Evolutionary conservation across 768 basidiomycete species (phyloP), one percentile per base, ranked within the genome.

Genomic region (Mycena sanguinolenta): DNA sequence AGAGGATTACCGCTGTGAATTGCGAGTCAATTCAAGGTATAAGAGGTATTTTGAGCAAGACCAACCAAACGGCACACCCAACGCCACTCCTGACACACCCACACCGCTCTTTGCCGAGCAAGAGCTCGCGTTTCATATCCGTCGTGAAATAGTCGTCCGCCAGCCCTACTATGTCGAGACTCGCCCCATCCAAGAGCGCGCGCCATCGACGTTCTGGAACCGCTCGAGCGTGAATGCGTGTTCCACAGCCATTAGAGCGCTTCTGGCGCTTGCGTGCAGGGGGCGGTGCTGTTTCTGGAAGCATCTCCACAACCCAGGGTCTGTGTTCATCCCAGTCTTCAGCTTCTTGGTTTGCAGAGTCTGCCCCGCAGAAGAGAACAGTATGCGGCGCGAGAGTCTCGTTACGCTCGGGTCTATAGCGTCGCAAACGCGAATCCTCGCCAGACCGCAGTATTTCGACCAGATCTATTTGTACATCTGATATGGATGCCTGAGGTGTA

Each of bases 391-490:
- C 28, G 21, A 25, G 9, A 17, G 46, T 7, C 16, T 57, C 60
- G 63, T 23, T 57, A 14, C 52, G 63, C 5, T 60, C 67, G 8
- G 46, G 61, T 25, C 68, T 58, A 34, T 57, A 68, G 4, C 72
- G 63, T 2, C 72, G 68, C 25, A 58, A 13, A 13, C 72, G 72
- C n/a, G 72, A 73, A 36, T 67, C 68, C 23, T 73, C 72, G 52
- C 61, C 72, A 1, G 72, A 66, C 16, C 72, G 72, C 14, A 73
- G 68, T 12, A 73, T 73, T 3, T 73, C 68, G n/a, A 73, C 46
- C 4, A 70, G 62, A 32, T 70, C 69, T 27, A 70, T 65, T 23
- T 69, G 68, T 25, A 60, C 58, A 30, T 65, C 69, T 16, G 53
- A 55, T 58, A 70, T 64, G 28, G 63, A 28, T 19, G 61, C 61